Base-by-base conservation (phyloP, 2,329 filamentous ascomycete species). In the Aspergillus alliaceus region DNA sequence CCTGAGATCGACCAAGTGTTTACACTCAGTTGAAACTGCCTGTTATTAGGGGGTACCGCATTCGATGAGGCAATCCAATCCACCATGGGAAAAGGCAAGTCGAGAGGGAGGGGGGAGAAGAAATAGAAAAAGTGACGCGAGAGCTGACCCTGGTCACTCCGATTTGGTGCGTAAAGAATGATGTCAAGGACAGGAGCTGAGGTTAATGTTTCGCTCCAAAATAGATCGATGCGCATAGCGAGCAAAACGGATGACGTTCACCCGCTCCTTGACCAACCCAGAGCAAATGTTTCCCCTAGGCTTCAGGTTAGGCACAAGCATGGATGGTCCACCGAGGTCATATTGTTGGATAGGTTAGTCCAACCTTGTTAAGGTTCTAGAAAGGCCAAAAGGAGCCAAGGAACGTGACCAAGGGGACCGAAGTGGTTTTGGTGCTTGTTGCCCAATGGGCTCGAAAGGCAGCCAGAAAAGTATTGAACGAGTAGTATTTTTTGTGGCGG, bases 401-500 rank as follows among this genome's bases (percentile, higher is more conserved):
- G 29, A 49, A 47, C 31, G 35, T 22, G 46, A 56, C 47, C 56
- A 40, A 51, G 39, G 18, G 15, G 15, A 40, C 37, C 22, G 18
- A 24, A 7, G 14, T 44, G 32, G 32, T 5, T 40, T 40, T 40
- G 34, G 54, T 39, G 52, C 46, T 35, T 18, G 29, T 55, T 32
- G 51, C 52, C 59, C 58, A 62, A 58, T 57, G 56, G 24, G 56
- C 44, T 37, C 47, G 22, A 51, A 51, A 55, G 42, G 46, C 51
- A 40, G 51, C 51, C 61, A 52, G 35, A 18, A 39, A 54, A 34
- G 47, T 34, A 53, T 56, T 47, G 35, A 49, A 15, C 39, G 22
- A 42, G 22, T 42, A 24, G 22, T 50, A 44, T 32, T 60, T 54
- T 57, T 64, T 60, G 60, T 66, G 64, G 64, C 64, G 64, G 64